These are phyloP conservation scores for Bruguiera gymnorhiza DNA, from an alignment of 345 rosid genomes.

Conservation along the genomic window DNA sequence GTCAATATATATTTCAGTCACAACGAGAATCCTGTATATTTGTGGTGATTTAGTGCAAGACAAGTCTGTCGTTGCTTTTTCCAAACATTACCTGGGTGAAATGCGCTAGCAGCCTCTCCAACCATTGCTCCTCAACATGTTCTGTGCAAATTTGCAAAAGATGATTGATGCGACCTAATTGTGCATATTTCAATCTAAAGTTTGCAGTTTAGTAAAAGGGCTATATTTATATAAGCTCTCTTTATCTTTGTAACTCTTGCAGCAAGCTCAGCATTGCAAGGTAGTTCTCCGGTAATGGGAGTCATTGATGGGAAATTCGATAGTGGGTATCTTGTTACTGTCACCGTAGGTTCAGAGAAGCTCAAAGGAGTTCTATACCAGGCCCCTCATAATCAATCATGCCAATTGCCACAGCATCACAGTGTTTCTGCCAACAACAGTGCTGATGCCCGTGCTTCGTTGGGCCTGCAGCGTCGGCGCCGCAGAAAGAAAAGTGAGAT, in stretches of 20 bases:
- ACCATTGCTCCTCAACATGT: not conserved
- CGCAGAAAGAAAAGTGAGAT: conserved; percentile 89
- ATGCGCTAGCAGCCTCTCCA: not conserved
- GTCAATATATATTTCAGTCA: no score
- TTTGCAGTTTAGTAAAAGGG: not conserved
- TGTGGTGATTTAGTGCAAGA: not conserved
- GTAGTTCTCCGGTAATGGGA: conserved; percentile 59
- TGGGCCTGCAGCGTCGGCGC: conserved; percentile 63
- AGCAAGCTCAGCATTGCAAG: conserved; percentile 34
- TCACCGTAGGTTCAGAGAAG: conserved; percentile 67
- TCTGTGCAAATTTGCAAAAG: not conserved
- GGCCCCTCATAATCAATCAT: conserved; percentile 37
- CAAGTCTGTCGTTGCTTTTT: not conserved
- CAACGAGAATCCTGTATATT: no score
- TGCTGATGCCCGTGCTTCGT: conserved; percentile 20
- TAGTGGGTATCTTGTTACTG: conserved; percentile 84
- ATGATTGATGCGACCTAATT: not conserved
- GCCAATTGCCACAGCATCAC: conserved; percentile 31
- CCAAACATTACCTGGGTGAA: not conserved
- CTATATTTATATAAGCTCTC: not conserved
- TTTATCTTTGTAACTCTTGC: conserved; percentile 8
- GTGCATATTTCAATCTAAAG: not conserved
- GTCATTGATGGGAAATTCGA: conserved; percentile 92
- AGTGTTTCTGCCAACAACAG: conserved; percentile 26
- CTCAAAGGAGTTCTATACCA: conserved; percentile 82